Conservation (phyloP, 176 grass and related monocot species). For the Pharus latifolius region DNA sequence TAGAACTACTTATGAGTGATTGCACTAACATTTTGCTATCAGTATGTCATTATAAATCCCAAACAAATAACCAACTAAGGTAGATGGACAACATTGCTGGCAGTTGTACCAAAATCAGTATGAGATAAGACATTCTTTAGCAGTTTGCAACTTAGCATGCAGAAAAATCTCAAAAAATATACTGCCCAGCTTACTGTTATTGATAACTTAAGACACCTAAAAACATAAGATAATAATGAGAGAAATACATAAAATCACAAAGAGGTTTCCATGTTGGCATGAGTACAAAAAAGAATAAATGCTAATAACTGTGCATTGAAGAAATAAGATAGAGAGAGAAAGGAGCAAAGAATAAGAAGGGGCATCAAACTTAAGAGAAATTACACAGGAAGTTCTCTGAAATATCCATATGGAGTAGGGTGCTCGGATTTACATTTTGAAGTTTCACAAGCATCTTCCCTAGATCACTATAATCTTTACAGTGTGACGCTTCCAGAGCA, state of each 20-base stretch:
- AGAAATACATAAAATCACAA: not conserved
- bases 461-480: slow-evolving; percentile 76
- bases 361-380: not conserved
- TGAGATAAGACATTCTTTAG: too few relatives aligned
- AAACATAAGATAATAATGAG: too few relatives aligned
- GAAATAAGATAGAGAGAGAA: not conserved
- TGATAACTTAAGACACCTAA: not conserved
- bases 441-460: slow-evolving; percentile 94
- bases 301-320: not conserved
- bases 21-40: not conserved
- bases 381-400: not conserved
- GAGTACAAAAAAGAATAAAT: not conserved
- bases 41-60: not conserved
- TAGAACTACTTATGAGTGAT: not conserved
- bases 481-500: slow-evolving; percentile 66
- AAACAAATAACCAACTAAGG: not conserved
- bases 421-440: slow-evolving; percentile 54
- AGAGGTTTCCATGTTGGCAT: slow-evolving; percentile 9
- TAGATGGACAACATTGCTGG: not conserved
- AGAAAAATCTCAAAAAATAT: not conserved
- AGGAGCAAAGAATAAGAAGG: not conserved
- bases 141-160: too few relatives aligned
- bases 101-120: too few relatives aligned
- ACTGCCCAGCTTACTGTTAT: not conserved
- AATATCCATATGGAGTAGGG: slow-evolving; percentile 8